Evolutionary conservation across 192 early-diverging fungal genomes (phyloP), one percentile per base, ranked within the genome.

Genomic region (Lunasporangiospora selenospora): DNA sequence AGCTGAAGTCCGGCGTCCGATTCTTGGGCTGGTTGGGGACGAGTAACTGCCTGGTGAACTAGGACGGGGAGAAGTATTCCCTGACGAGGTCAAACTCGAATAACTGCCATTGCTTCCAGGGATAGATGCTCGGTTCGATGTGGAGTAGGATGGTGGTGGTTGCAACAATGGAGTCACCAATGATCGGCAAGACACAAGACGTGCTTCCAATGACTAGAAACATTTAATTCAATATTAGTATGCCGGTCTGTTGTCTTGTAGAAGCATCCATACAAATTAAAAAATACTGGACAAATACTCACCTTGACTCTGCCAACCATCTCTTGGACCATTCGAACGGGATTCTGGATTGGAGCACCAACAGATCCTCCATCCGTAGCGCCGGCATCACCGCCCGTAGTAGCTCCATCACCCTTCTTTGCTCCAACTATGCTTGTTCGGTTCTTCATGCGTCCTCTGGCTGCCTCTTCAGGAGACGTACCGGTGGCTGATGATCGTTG

Each of bases 221-320:
- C 47, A 46, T 10, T 45, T 2, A 16, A 57, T 33, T n/a, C 26
- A 29, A 15, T 15, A 49, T 16, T 24, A 39, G n/a, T 53, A 24
- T 12, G 39, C 30, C 19, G 23, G 3, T 15, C 23, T 23, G 30
- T 31, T 19, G 15, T 26, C 6, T 49, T 49, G 29, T 30, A 16
- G 8, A 32, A 33, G 19, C 48, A 18, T 50, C 23, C 47, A 13
- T 26, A 49, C 21, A 29, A 29, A 26, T 29, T 16, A 27, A 27
- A 9, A 31, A 12, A 31, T 8, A 11, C 4, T 50, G 3, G 33
- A n/a, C 29, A 15, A n/a, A 19, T 41, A 47, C 43, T 58, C 79
- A 87, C 89, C 81, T 85, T 90, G 42, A 91, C 90, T 18, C 90
- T 78, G 27, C 86, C 81, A 54, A 93, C 89, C 75, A 93, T 91